phyloP scores from a whole-genome alignment of 108 stramenopile genomes.

The Schizochytrium sp. region DNA sequence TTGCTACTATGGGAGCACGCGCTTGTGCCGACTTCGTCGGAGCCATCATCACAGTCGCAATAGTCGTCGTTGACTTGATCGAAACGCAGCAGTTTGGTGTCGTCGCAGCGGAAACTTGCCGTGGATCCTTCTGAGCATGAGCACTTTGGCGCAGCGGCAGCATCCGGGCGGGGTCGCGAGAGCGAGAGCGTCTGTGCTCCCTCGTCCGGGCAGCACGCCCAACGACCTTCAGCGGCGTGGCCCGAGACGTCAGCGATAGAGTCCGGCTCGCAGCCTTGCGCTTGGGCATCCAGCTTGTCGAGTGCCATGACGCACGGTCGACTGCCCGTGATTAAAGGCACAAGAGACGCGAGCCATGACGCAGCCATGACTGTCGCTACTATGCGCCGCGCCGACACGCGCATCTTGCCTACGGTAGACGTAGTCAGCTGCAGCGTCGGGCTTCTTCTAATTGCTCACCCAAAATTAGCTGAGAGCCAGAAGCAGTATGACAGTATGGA shows the following conservation, averaged over 20 bases:
- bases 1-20: conserved; percentile 32
- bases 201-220: neutral
- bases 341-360: no score
- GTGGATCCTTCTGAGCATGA: neutral
- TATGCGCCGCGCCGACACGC: no score
- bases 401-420: no score
- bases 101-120: neutral
- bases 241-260: neutral
- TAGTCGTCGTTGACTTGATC: conserved; percentile 28
- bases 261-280: neutral
- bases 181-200: neutral
- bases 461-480: no score
- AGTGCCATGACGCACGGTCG: neutral
- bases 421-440: no score
- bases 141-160: neutral
- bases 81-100: neutral
- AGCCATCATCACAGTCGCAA: conserved; percentile 35
- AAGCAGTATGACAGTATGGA: no score
- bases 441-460: no score
- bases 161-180: neutral
- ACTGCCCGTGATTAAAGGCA: no score
- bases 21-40: conserved; percentile 26
- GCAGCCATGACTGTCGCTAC: no score
- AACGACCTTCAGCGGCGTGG: neutral
- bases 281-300: neutral